These are phyloP conservation scores for Leishmania aethiopica DNA, from an alignment of 208 protist species.

Conservation along the genomic window DNA sequence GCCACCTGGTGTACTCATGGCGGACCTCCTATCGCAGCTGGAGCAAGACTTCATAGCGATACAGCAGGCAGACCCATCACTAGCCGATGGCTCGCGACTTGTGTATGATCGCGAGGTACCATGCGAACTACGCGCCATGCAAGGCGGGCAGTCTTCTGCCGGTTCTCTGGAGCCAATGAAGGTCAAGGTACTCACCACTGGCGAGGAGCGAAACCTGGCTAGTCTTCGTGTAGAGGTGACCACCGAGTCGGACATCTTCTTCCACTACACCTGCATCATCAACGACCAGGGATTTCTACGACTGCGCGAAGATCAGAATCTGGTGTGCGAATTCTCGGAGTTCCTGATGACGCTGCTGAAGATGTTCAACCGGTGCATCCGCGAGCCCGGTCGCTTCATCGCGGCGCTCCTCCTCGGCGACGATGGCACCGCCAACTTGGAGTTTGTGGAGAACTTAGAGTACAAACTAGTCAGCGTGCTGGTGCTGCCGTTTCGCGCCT, in stretches of 20 bases:
- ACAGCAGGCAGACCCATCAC: slow-evolving; percentile 90
- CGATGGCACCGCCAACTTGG: slow-evolving; percentile 86
- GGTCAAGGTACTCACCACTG: slow-evolving; percentile 92
- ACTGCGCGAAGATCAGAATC: slow-evolving; percentile 90
- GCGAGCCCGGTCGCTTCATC: slow-evolving; percentile 87
- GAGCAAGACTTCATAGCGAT: slow-evolving; percentile 93
- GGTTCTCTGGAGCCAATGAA: slow-evolving; percentile 91
- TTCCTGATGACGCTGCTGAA: slow-evolving; percentile 93
- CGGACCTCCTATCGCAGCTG: slow-evolving; percentile 80
- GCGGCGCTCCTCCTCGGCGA: slow-evolving; percentile 83
- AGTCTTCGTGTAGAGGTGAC: slow-evolving; percentile 87
- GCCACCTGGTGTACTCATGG: slow-evolving; percentile 32
- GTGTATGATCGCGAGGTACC: slow-evolving; percentile 94
- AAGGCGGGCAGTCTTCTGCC: slow-evolving; percentile 59
- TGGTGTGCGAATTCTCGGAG: slow-evolving; percentile 93
- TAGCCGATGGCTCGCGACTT: slow-evolving; percentile 85
- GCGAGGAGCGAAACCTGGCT: slow-evolving; percentile 75
- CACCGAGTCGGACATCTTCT: slow-evolving; percentile 94
- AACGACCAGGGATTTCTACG: slow-evolving; percentile 84
- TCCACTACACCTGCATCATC: slow-evolving; percentile 92
- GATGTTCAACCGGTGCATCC: slow-evolving; percentile 94
- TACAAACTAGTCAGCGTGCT: slow-evolving; percentile 96
- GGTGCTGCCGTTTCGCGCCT: slow-evolving; percentile 85
- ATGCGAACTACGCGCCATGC: slow-evolving; percentile 87
- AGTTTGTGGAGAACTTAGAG: slow-evolving; percentile 95